Conservation (phyloP, 306 rosid genomes). For the Heteromeles arbutifolia region DNA sequence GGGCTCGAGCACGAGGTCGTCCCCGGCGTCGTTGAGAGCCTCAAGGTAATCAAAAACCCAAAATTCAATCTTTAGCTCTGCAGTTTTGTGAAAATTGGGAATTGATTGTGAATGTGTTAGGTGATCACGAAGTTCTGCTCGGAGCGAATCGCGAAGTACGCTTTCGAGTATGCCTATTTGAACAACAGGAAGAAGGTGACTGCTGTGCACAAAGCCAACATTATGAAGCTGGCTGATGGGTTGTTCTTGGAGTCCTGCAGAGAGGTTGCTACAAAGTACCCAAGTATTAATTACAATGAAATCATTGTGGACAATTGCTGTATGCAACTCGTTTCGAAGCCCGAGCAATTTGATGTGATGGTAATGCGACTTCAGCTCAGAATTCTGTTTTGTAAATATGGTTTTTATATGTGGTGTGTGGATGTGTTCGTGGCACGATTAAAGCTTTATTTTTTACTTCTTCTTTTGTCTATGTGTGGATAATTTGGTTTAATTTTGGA, state of each 20-base stretch:
- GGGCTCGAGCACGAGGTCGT: slow-evolving; percentile 96
- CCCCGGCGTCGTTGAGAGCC: slow-evolving; percentile 95
- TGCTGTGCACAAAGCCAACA: slow-evolving; percentile 95
- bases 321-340: slow-evolving; percentile 89
- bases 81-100: neutral
- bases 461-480: neutral
- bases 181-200: slow-evolving; percentile 87
- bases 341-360: slow-evolving; percentile 92
- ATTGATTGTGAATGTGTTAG: slow-evolving; percentile 23
- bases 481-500: neutral
- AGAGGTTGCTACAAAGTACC: slow-evolving; percentile 58
- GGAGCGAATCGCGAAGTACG: slow-evolving; percentile 79
- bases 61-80: neutral
- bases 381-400: neutral
- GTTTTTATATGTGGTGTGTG: neutral
- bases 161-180: slow-evolving; percentile 87
- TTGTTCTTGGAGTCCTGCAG: slow-evolving; percentile 84
- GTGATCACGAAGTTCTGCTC: slow-evolving; percentile 93
- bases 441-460: neutral
- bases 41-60: slow-evolving; percentile 45
- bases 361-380: slow-evolving; percentile 30
- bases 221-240: slow-evolving; percentile 94
- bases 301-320: slow-evolving; percentile 86
- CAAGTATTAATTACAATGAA: slow-evolving; percentile 55
- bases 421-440: neutral